Evolutionary conservation across 139 green algal species (phyloP), one percentile per base, ranked within the genome.

Genomic region (Chlamydomonas eustigma): DNA sequence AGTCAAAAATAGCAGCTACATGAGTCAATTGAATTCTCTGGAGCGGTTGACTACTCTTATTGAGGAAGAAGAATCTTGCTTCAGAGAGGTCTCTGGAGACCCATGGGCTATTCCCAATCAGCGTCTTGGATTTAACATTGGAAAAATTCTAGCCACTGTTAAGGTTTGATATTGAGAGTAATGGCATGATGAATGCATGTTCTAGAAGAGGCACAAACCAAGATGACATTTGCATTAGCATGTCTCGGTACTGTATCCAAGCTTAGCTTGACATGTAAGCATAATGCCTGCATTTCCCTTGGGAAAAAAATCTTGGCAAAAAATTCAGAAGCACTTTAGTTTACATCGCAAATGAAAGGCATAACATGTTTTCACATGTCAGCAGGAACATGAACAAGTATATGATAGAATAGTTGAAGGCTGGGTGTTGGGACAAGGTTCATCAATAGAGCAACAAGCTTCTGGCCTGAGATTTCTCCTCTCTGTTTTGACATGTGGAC

Each of bases 401-500:
- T 88, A 84, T 76, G 83, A 88, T 39, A 25, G 18, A 0, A 35
- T 87, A 2, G 65, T 38, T 32, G 82, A 90, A 12, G 18, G 25
- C 2, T 87, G 82, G 85, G 12, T 87, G 34, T 66, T 82, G 36
- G 35, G 66, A 1, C 75, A 69, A 24, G 74, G 34, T 18, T 78
- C 74, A 4, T 51, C 77, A 3, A 37, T 82, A 25, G 70, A 85
- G 76, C 74, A 83, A 69, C 79, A 84, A 39, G 87, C 84, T 5
- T 81, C 76, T 32, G 84, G 74, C 1, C 64, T 88, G 73, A 83
- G 85, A 18, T 78, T 92, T 52, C 31, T 89, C 58, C 70, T 81
- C 36, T 83, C 83, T 1, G 78, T 64, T 30, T 65, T 87, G 2
- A 77, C 64, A 22, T 82, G 67, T 64, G 85, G 82, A 81, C 72